A percentile compares a stretch with the other conserved stretches of the same genome.
Conservation (phyloP, 441 rosid species). For the Gossypium trilobum region DNA sequence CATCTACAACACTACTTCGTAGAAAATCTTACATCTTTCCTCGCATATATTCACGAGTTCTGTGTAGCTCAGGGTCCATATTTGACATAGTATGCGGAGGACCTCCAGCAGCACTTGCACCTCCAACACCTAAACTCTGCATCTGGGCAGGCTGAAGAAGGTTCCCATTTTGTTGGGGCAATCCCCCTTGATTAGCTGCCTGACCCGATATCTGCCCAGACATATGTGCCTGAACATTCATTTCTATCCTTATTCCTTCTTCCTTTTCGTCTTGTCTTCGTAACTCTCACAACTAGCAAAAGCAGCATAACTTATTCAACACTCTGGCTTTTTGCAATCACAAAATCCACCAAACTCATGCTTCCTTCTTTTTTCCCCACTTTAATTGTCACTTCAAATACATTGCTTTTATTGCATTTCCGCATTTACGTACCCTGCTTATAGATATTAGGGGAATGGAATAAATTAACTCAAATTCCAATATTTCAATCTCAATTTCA, state of each 20-base stretch:
- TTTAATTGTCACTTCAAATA: conserved; percentile 6
- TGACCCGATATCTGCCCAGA: conserved; percentile 74
- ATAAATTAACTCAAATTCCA: not conserved
- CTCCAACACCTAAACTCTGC: conserved; percentile 50
- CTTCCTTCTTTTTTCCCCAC: conserved; percentile 13
- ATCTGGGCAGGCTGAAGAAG: conserved; percentile 43
- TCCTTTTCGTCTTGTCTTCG: conserved; percentile 25
- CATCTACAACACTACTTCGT: not conserved
- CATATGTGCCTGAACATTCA: conserved; percentile 80
- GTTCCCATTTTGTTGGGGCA: conserved; percentile 75
- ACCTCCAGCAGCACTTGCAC: conserved; percentile 23
- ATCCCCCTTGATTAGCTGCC: conserved; percentile 61
- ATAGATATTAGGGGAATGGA: not conserved
- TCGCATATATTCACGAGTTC: conserved; percentile 41
- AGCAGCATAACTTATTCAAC: conserved; percentile 31
- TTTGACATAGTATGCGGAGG: conserved; percentile 23
- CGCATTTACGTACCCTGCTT: not conserved
- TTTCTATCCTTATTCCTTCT: conserved; percentile 30
- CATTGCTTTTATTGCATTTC: conserved; percentile 5
- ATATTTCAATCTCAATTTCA: conserved; percentile 1
- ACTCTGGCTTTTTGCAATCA: conserved; percentile 14
- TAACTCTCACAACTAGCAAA: conserved; percentile 24
- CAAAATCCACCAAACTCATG: conserved; percentile 27
- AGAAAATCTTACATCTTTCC: conserved; percentile 54
- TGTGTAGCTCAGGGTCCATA: conserved; percentile 37